Evolutionary conservation across 306 rosid species (phyloP).

Genomic region (Rubus parviflorus): DNA sequence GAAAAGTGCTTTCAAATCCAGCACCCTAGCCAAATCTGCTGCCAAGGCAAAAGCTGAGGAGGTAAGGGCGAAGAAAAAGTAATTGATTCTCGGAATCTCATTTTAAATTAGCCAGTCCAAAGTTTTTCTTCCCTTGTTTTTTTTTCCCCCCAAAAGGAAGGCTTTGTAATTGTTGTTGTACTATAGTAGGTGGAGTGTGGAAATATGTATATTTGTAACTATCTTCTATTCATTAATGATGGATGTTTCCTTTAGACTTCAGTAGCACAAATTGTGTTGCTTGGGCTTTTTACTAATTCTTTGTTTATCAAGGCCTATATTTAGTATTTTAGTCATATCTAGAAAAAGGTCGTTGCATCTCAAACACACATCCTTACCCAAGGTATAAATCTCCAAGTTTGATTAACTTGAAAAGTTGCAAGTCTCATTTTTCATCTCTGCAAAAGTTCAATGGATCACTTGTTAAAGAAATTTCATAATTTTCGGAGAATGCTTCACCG

Average conservation of each 20-base stretch:
- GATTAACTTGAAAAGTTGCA: too few species aligned
- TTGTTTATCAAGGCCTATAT: background rate
- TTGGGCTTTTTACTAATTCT: background rate
- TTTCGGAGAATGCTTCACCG: too few species aligned
- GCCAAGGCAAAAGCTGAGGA: conserved; percentile 71
- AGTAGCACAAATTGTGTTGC: background rate
- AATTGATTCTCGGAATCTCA: conserved; percentile 30
- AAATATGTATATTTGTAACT: background rate
- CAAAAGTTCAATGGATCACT: too few species aligned
- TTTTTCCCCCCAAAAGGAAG: background rate
- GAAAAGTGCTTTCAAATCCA: conserved; percentile 68
- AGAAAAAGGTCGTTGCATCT: too few species aligned
- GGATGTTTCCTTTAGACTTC: background rate
- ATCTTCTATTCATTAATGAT: background rate
- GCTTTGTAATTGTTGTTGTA: background rate
- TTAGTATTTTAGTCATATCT: background rate
- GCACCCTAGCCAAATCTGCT: conserved; percentile 67
- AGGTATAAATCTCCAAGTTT: background rate
- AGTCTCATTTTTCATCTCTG: too few species aligned
- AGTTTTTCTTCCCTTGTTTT: background rate
- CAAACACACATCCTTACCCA: too few species aligned
- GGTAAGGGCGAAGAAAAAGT: conserved; percentile 45
- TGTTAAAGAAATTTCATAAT: too few species aligned
- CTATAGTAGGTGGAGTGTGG: background rate
- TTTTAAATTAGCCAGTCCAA: background rate